Conservation (phyloP, 2,329 filamentous ascomycete species). For the Bipolaris bicolor region DNA sequence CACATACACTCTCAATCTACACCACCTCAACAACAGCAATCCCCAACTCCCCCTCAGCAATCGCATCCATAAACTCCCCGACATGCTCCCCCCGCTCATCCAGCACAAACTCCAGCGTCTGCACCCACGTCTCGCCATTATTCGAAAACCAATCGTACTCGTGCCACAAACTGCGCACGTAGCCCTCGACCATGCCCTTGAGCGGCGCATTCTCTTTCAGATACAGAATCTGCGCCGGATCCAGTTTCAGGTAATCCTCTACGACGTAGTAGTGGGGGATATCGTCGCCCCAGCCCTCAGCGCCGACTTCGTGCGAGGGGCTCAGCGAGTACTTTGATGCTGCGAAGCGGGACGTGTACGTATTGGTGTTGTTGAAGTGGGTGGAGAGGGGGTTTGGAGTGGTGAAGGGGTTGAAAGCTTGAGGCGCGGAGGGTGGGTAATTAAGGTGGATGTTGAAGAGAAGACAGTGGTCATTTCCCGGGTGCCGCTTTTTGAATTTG, state of each 20-base stretch:
- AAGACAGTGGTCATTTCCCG: slow-evolving; percentile 56
- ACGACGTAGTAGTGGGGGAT: slow-evolving; percentile 68
- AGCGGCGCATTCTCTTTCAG: slow-evolving; percentile 62
- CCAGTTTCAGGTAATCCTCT: slow-evolving; percentile 68
- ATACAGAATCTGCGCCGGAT: slow-evolving; percentile 65
- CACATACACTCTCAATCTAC: neutral
- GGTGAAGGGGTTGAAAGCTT: slow-evolving; percentile 44
- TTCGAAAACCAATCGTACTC: slow-evolving; percentile 64
- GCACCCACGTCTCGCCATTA: slow-evolving; percentile 66
- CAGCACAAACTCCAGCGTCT: slow-evolving; percentile 64
- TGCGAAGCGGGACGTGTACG: slow-evolving; percentile 49
- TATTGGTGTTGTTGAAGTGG: slow-evolving; percentile 46
- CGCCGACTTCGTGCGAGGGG: slow-evolving; percentile 58
- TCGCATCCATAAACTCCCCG: slow-evolving; percentile 65
- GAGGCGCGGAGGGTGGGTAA: slow-evolving; percentile 49
- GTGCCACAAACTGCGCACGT: slow-evolving; percentile 55
- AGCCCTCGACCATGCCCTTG: slow-evolving; percentile 64
- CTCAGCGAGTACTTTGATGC: slow-evolving; percentile 56
- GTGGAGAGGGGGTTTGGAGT: slow-evolving; percentile 35
- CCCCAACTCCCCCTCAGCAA: slow-evolving; percentile 75
- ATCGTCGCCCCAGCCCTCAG: slow-evolving; percentile 70
- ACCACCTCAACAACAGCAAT: slow-evolving; percentile 51
- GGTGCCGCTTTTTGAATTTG: slow-evolving; percentile 63
- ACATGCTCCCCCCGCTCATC: slow-evolving; percentile 61
- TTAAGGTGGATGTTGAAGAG: slow-evolving; percentile 62